A percentile compares a stretch with the other conserved stretches of the same genome.
Conservation (phyloP, 345 rosid genomes). For the Linum tenue region DNA sequence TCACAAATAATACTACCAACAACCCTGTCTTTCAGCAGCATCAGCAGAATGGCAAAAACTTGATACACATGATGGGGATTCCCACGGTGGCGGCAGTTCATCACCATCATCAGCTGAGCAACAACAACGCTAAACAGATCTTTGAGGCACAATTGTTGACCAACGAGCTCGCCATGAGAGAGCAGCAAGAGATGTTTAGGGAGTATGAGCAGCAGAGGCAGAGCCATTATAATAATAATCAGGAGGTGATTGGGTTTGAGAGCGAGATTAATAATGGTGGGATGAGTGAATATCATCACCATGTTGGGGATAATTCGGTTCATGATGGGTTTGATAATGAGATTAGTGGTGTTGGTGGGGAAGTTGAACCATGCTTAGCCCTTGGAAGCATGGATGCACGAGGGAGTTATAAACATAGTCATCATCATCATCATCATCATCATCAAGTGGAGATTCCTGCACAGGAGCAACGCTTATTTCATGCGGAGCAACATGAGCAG, state of each 20-base stretch:
- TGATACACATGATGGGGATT: conserved; percentile 46
- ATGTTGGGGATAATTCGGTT: conserved; percentile 21
- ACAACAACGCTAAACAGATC: conserved; percentile 38
- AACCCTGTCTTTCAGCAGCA: conserved; percentile 25
- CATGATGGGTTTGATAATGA: conserved; percentile 26
- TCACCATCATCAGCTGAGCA: conserved; percentile 21
- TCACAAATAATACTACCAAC: conserved; percentile 21
- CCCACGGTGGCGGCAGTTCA: conserved; percentile 18
- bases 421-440: conserved; percentile 20
- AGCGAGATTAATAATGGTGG: conserved; percentile 10
- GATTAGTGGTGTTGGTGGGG: conserved; percentile 10
- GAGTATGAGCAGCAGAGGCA: conserved; percentile 35
- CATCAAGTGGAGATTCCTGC: neutral
- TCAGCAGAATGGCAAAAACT: conserved; percentile 16
- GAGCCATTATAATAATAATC: conserved; percentile 33
- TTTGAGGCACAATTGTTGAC: conserved; percentile 57
- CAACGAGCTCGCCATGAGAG: conserved; percentile 46
- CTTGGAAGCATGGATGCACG: conserved; percentile 49
- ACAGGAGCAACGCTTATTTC: conserved; percentile 49
- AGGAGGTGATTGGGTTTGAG: conserved; percentile 38
- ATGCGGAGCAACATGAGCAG: conserved; percentile 14
- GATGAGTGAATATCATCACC: conserved; percentile 10
- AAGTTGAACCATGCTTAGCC: conserved; percentile 44
- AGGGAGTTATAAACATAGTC: conserved; percentile 15
- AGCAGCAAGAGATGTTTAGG: conserved; percentile 55